Base-by-base conservation (phyloP, 202 grass and related monocot species). In the Eragrostis tef region DNA sequence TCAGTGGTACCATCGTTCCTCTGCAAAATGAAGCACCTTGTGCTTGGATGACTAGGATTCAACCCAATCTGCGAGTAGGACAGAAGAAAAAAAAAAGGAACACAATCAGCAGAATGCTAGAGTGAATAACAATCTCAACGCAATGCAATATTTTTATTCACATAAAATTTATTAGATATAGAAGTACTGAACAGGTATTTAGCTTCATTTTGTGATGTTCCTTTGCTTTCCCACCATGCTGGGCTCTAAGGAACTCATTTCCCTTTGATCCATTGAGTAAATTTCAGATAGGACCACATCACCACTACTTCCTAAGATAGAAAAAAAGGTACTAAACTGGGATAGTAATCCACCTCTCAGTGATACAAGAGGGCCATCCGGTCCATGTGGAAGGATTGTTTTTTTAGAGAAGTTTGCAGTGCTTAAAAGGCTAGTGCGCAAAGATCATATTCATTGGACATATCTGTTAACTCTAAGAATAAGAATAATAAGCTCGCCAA, bases 11-110 rank as follows among this genome's bases (percentile, higher is more conserved):
- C 90, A 57, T 93, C 81, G 0, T 75, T 83, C 59, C 92, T 85
- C 47, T 88, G 22, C 52, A 93, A 73, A 61, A 98, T 45, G 61
- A 98, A 98, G 73, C 95, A 98, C 56, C 88, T 86, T 25, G 86
- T 82, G 5, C 66, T 60, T 22, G 80, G 85, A 85, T 94, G 85
- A 21, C 1, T 71, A 61, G 81, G 67, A 87, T 88, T 87, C 78
- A 81, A 31, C 73, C 95, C 95, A 11, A 98, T 73, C 94, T 98
- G 79, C 58, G 78, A 74, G 67, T 22, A 86, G 15, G 44, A 78
- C 17, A 74, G 42, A 71, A 74, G 42, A 71, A 67, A 78, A 26
- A 50, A 64, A 51, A 83, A 24, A 2, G 20, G 74, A 54, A 70
- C 25, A 42, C 0, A 3, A 46, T 71, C 13, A 79, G 22, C 41